phyloP scores from a whole-genome alignment of 2,329 filamentous ascomycete species.

The Pseudogymnoascus sp. region DNA sequence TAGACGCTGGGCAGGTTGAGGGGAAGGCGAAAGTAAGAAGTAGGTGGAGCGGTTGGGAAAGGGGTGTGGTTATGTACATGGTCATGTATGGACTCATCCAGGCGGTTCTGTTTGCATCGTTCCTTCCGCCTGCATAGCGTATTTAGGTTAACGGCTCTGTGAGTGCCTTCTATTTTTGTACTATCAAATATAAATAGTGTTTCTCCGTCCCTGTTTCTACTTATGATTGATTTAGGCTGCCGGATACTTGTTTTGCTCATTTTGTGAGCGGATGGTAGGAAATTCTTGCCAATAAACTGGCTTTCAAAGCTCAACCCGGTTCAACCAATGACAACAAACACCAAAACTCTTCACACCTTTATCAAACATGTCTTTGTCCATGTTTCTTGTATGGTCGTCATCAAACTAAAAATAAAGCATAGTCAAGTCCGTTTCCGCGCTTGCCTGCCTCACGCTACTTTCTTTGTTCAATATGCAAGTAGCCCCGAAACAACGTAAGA shows the following conservation, averaged over 20 bases:
- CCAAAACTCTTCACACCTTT: neutral
- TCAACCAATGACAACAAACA: neutral
- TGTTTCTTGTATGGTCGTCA: neutral
- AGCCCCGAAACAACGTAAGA: neutral
- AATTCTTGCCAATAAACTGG: neutral
- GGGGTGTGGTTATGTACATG: constrained; percentile 46
- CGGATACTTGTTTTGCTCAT: neutral
- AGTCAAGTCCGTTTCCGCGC: neutral
- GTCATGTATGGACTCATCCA: constrained; percentile 79
- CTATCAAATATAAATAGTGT: neutral
- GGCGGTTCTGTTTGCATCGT: constrained; percentile 76
- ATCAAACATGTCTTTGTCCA: neutral
- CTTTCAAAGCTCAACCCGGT: neutral
- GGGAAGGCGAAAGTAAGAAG: constrained; percentile 20
- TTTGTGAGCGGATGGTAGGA: neutral
- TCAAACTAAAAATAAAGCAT: neutral
- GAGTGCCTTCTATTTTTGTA: neutral
- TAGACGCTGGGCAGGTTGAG: constrained; percentile 19
- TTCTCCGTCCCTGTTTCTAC: neutral
- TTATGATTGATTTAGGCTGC: neutral
- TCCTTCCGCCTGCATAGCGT: constrained; percentile 75
- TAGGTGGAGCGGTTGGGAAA: constrained; percentile 18
- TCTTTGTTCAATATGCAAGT: neutral
- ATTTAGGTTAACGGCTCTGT: neutral
- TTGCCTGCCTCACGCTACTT: neutral